Conservation (phyloP, 1,139 yeast genomes). For the Suhomyces chickasaworum region DNA sequence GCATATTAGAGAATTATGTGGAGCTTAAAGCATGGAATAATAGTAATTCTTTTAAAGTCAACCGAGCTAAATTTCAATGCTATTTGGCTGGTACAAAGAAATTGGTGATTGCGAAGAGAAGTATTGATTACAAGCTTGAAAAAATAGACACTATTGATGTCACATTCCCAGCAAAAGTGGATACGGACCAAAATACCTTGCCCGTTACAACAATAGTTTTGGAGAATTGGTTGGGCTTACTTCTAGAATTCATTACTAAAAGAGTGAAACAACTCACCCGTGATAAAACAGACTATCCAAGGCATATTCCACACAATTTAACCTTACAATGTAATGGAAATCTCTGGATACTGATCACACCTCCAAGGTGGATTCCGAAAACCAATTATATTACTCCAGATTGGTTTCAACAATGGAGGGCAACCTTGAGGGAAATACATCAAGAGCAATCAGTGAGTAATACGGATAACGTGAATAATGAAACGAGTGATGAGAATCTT, state of each 20-base stretch:
- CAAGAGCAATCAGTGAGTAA: too few relatives aligned
- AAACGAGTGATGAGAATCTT: too few relatives aligned
- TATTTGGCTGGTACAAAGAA: constrained; percentile 8
- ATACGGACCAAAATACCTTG: too few relatives aligned
- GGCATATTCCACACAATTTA: not conserved
- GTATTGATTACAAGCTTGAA: not conserved
- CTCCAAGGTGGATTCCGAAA: not conserved
- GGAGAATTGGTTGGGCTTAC: constrained; percentile 9
- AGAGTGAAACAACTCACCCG: not conserved
- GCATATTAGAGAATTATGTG: constrained; percentile 8
- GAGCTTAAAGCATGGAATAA: constrained; percentile 12
- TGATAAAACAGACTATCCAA: too few relatives aligned
- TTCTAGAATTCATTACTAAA: not conserved
- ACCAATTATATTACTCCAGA: not conserved
- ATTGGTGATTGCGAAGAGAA: constrained; percentile 4
- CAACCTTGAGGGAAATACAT: too few relatives aligned
- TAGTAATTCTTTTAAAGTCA: too few relatives aligned
- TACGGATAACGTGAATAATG: too few relatives aligned
- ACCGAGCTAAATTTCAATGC: constrained; percentile 7
- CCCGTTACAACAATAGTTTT: not conserved
- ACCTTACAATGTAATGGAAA: not conserved
- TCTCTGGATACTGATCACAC: not conserved
- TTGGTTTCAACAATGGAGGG: too few relatives aligned
- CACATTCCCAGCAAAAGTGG: too few relatives aligned
- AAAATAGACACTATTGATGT: not conserved